Base-by-base conservation (phyloP, 495 filamentous ascomycete species). In the Cairneyella variabilis region DNA sequence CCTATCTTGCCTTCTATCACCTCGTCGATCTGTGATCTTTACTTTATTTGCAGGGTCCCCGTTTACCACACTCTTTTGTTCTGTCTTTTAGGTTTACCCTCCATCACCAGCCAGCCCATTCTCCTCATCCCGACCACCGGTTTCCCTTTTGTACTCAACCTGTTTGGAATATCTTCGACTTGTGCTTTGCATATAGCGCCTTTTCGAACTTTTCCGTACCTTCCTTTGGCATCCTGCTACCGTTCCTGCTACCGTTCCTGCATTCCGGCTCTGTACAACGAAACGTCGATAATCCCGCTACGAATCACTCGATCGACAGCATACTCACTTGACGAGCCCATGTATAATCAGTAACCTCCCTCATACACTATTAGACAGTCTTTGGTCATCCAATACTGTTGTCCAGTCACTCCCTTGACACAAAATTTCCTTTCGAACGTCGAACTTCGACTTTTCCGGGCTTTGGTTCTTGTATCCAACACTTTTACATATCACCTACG, bases 41-140 rank as follows among this genome's bases (percentile, higher is more conserved):
- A 56, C 52, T 59, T 63, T 63, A 63, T 59, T 57, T 49, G 53
- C 56, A 59, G 56, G 56, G 60, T 59, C 60, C 60, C 60, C 60
- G 46, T 59, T 53, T 14, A 63, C 56, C 49, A 54, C 59, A 45
- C 58, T 49, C 54, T 51, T 51, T 54, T 47, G 43, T 52, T 63
- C 44, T 22, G 32, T 52, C 39, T 22, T 59, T 52, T 48, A 59
- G 60, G 60, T 59, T 57, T 54, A 48, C 34, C 54, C 52, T 52
- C 50, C 27, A 28, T 44, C 56, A 54, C 48, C 47, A 41, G 26
- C 41, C 11, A 47, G 57, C 37, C 53, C 42, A 12, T 63, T 52
- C 60, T 57, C 60, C 57, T 57, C 60, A 59, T 63, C 57, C 61
- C 53, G 56, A 37, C 56, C 23, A 28, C 21, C 47, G 56, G 56